These are phyloP conservation scores for Miamiensis avidus DNA, from an alignment of 169 alveolate genomes.

Conservation along the genomic window DNA sequence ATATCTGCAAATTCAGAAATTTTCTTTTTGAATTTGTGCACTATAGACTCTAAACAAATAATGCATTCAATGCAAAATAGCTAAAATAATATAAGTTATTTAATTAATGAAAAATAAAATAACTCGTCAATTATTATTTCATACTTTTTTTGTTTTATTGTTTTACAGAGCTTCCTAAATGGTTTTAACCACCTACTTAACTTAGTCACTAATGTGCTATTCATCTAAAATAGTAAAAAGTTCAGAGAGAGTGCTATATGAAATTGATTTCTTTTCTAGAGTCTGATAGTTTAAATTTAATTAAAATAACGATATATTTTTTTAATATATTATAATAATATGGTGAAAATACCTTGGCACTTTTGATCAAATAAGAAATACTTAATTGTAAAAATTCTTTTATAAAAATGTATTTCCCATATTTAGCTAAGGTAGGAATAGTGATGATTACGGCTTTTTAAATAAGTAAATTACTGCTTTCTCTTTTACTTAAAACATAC, in stretches of 20 bases:
- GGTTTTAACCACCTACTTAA: conserved; percentile 4
- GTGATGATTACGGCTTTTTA: conserved; percentile 41
- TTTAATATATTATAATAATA: background rate
- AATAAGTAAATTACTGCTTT: conserved; percentile 22
- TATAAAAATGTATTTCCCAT: conserved; percentile 2
- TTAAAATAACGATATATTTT: background rate
- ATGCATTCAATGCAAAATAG: conserved; percentile 32
- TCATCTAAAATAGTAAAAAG: conserved; percentile 11
- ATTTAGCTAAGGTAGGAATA: conserved; percentile 50
- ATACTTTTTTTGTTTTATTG: conserved; percentile 9
- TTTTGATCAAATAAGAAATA: conserved; percentile 13
- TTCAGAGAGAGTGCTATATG: conserved; percentile 21
- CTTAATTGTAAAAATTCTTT: conserved; percentile 25
- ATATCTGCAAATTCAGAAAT: conserved; percentile 28
- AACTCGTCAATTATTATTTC: conserved; percentile 2
- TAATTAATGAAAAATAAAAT: background rate
- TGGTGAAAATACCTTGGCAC: background rate
- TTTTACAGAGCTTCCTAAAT: conserved; percentile 20
- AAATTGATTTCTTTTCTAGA: conserved; percentile 4
- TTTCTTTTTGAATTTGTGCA: conserved; percentile 7
- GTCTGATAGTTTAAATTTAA: conserved; percentile 3
- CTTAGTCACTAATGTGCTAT: background rate
- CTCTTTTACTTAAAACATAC: conserved; percentile 33
- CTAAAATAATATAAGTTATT: background rate
- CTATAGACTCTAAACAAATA: conserved; percentile 26